Evolutionary conservation across 179 eudicot species (phyloP), one percentile per base, ranked within the genome.

Genomic region (Spinacia oleracea): DNA sequence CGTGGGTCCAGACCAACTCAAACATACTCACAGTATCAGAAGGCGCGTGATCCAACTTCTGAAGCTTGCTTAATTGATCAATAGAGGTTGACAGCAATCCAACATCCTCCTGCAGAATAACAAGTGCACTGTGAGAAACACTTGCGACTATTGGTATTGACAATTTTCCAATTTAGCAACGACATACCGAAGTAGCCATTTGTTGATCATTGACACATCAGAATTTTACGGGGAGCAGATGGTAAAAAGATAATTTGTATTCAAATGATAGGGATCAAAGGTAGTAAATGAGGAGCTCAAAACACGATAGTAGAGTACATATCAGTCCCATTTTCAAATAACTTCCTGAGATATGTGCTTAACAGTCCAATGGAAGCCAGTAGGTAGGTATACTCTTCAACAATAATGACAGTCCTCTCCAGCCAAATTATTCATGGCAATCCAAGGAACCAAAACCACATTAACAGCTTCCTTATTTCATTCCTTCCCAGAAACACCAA

Each of bases 1-100:
- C 25, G 27, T 59, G 76, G 46, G 64, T 38, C 56, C 51, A 38
- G 9, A 59, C 31, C 56, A 78, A 45, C 8, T 45, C 32, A 79
- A 45, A 76, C 65, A 64, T 82, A 88, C 91, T 89, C 81, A 91
- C 92, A 70, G 73, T 73, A 42, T 84, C 81, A 23, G 83, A 79
- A 66, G 85, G 70, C 46, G 60, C 72, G 76, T 58, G 64, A 58
- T 85, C 88, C 55, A 85, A 78, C 90, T 91, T 90, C 72, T 70
- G 77, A 73, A 84, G 85, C 90, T 87, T 88, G 76, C 82, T 79
- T 63, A 60, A 66, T 38, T 83, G 73, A 80, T 75, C 86, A 21
- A 5, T 72, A 65, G 87, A 56, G 64, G 67, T 51, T 72, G 82
- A 79, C 65, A 77, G 48, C 64, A 85, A 77, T 78, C 83, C 88